These are phyloP conservation scores for Rhizophagus sp. DNA, from an alignment of 192 early-diverging fungal genomes.

Conservation along the genomic window DNA sequence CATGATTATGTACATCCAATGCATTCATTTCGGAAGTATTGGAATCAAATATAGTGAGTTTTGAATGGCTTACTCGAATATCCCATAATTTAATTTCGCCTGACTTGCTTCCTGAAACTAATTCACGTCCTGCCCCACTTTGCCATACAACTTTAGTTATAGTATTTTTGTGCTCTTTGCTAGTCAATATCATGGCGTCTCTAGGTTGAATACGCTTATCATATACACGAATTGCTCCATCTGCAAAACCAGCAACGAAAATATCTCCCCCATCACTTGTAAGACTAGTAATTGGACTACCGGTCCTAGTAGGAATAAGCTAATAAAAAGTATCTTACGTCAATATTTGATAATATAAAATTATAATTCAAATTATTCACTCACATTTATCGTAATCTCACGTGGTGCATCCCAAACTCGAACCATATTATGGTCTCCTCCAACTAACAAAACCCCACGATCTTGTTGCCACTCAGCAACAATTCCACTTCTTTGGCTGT, in stretches of 20 bases:
- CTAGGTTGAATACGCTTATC: constrained; percentile 59
- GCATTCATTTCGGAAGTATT: constrained; percentile 51
- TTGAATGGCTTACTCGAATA: constrained; percentile 43
- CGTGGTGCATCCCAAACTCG: constrained; percentile 81
- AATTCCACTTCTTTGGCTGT: constrained; percentile 56
- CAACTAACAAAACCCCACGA: constrained; percentile 62
- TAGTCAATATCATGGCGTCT: constrained; percentile 56
- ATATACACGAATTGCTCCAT: constrained; percentile 72
- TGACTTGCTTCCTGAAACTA: constrained; percentile 65
- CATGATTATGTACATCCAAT: constrained; percentile 61
- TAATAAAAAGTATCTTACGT: constrained; percentile 29
- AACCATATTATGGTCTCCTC: constrained; percentile 67
- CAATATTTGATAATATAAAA: not conserved
- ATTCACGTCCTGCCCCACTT: constrained; percentile 52
- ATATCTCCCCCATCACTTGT: constrained; percentile 69
- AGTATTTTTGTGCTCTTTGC: constrained; percentile 64
- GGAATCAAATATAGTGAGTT: constrained; percentile 43
- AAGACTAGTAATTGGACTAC: constrained; percentile 60
- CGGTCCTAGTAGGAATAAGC: constrained; percentile 60
- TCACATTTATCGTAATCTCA: constrained; percentile 70
- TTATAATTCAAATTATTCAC: not conserved
- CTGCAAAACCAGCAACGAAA: constrained; percentile 72
- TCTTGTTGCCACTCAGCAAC: constrained; percentile 82
- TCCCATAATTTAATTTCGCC: constrained; percentile 68
- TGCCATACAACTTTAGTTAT: constrained; percentile 60